Evolutionary conservation across 2,329 filamentous ascomycete species (phyloP), one percentile per base, ranked within the genome.

Genomic region (Claviceps arundinis): DNA sequence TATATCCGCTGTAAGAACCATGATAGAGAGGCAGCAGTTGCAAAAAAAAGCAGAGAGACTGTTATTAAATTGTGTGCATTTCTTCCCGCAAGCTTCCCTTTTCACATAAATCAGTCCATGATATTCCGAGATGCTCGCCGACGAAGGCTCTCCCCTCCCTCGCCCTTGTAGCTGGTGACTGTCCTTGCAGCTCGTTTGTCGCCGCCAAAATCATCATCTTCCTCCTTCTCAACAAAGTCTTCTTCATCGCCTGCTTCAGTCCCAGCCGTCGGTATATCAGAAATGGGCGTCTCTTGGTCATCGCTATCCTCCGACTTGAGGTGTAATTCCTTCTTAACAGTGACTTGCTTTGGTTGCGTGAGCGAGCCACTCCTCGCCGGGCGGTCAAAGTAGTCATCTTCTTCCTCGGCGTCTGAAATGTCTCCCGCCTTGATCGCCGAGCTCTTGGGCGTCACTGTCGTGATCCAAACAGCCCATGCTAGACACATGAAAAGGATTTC

Each of bases 401-500:
- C 59, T 56, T 61, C 60, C 13, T 59, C 56, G 16, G 50, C 55
- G 24, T 52, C 50, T n/a, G 49, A 22, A 13, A 44, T 45, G 34
- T 49, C 54, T 6, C 49, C 51, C 47, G 56, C 51, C 48, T 52
- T 38, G 47, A 5, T 22, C 11, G 22, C 54, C 42, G 48, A 56
- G 38, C 37, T 55, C 46, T 40, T 51, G 50, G 40, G 57, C 50
- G 22, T 56, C 11, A 55, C 64, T 37, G 70, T 70, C 8, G 65
- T 72, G 19, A 50, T 62, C 61, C 58, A 87, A 59, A 77, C 46
- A 1, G 77, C 64, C 84, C 87, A 95, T 0, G 78, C 82, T 1
- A 82, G 40, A 1, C 74, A 71, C 64, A 86, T 78, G 43, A 83
- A 84, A 0, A 81, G 57, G 60, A 94, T 74, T 62, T 91, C 89